These are phyloP conservation scores for Sclerotinia trifoliorum DNA, from an alignment of 2,329 filamentous ascomycete species.

Conservation along the genomic window DNA sequence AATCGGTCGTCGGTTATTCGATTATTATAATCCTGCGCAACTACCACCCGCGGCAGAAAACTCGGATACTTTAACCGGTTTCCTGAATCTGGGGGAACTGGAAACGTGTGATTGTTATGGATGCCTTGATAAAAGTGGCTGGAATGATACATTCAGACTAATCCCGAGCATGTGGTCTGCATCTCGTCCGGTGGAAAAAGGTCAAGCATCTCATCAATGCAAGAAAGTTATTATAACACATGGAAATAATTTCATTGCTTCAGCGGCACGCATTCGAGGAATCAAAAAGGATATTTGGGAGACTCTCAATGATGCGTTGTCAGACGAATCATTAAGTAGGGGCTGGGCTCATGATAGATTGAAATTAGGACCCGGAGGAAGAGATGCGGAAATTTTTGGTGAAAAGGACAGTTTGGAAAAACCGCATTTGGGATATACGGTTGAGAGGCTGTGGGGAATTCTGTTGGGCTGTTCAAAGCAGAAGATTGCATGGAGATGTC, in stretches of 20 bases:
- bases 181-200: conserved; percentile 34
- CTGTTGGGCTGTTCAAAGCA: conserved; percentile 40
- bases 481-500: conserved; percentile 37
- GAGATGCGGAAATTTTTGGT: conserved; percentile 31
- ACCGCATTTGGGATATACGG: conserved; percentile 41
- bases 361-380: conserved; percentile 27
- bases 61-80: conserved; percentile 42
- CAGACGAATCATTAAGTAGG: conserved; percentile 29
- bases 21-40: conserved; percentile 36
- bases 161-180: conserved; percentile 42
- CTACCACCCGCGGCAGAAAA: conserved; percentile 44
- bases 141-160: conserved; percentile 43
- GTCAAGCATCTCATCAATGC: conserved; percentile 29
- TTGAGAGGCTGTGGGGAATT: conserved; percentile 43
- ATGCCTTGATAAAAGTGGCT: conserved; percentile 45
- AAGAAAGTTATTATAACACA: conserved; percentile 44
- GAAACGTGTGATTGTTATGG: conserved; percentile 42
- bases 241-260: conserved; percentile 50
- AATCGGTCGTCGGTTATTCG: conserved; percentile 23
- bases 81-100: conserved; percentile 46
- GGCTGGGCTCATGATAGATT: conserved; percentile 37
- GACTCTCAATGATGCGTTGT: conserved; percentile 34
- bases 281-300: conserved; percentile 33
- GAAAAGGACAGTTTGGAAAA: conserved; percentile 34
- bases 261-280: conserved; percentile 45